A percentile compares a stretch with the other conserved stretches of the same genome.
Evolutionary conservation across 257 asterid genomes (phyloP).

Genomic region (Solanum etuberosum): DNA sequence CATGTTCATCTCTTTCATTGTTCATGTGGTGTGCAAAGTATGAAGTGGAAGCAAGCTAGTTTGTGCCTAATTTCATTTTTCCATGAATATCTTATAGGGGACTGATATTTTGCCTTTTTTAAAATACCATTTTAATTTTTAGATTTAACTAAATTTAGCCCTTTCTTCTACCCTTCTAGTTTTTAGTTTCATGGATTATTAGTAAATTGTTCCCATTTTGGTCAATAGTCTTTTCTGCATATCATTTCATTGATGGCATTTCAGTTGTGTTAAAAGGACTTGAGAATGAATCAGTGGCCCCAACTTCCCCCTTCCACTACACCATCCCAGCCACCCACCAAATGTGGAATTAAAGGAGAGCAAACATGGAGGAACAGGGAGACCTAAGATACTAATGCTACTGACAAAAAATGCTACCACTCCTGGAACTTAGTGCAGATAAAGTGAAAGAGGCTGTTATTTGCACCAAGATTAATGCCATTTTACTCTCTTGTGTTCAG

Average conservation of each 20-base stretch:
- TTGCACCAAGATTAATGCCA: slow-evolving; percentile 4
- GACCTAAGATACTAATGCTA: not conserved
- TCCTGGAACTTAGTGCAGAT: not conserved
- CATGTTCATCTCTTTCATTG: not conserved
- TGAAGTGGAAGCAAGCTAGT: not conserved
- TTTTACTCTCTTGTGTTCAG: slow-evolving; percentile 34
- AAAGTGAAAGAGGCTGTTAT: not conserved
- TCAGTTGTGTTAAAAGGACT: not conserved
- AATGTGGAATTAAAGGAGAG: not conserved
- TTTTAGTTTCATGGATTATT: not conserved
- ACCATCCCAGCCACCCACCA: not conserved
- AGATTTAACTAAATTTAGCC: not conserved
- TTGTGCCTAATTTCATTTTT: not conserved
- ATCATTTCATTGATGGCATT: not conserved
- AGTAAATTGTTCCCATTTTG: not conserved
- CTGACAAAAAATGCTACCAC: not conserved
- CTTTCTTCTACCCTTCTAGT: not conserved
- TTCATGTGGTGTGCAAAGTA: not conserved
- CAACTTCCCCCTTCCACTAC: not conserved
- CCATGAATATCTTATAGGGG: not conserved
- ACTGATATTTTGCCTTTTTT: not conserved
- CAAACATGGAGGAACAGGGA: not conserved
- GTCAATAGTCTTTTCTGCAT: not conserved
- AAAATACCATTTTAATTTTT: not conserved
- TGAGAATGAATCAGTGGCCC: not conserved